These are phyloP conservation scores for Malus sieversii DNA, from an alignment of 306 rosid species.

Conservation along the genomic window DNA sequence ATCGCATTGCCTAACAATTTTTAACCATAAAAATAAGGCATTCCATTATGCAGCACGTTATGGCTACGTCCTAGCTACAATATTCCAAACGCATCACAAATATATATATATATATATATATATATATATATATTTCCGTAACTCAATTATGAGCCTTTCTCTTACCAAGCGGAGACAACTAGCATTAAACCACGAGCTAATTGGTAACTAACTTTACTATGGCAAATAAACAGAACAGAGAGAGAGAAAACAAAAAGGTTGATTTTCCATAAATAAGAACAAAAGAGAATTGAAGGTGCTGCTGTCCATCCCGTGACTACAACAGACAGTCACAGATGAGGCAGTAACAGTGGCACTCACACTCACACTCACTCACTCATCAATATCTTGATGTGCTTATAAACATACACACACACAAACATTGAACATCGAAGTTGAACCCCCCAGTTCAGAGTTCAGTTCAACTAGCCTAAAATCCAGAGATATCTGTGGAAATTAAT, in stretches of 20 bases:
- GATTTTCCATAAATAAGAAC: background rate
- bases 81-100: too few relatives aligned
- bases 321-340: background rate
- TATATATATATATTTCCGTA: too few relatives aligned
- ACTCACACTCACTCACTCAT: background rate
- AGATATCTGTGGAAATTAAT: slow-evolving; percentile 5
- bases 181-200: too few relatives aligned
- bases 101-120: too few relatives aligned
- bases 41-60: too few relatives aligned
- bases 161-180: too few relatives aligned
- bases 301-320: slow-evolving; percentile 43
- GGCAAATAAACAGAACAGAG: too few relatives aligned
- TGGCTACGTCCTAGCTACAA: too few relatives aligned
- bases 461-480: slow-evolving; percentile 5
- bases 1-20: background rate
- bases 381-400: too few relatives aligned
- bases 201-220: too few relatives aligned
- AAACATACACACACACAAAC: too few relatives aligned
- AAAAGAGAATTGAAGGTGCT: slow-evolving; percentile 7
- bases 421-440: background rate
- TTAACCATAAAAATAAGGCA: background rate
- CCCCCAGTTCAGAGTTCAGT: background rate
- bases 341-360: background rate
- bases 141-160: too few relatives aligned
- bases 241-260: slow-evolving; percentile 24